phyloP scores from a whole-genome alignment of 441 rosid species.

The Theobroma grandiflorum region DNA sequence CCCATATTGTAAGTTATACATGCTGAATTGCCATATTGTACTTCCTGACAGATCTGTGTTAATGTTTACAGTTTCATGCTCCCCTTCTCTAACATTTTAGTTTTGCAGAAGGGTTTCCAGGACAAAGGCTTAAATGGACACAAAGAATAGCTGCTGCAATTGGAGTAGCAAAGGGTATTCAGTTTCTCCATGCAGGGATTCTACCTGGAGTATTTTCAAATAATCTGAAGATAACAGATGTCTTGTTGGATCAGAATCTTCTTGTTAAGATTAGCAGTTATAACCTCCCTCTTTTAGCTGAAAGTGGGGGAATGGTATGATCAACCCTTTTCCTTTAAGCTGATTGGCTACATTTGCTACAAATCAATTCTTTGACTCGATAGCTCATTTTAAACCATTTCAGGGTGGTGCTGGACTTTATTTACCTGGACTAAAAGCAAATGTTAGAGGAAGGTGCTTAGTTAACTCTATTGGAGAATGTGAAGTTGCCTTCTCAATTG shows the following conservation, averaged over 20 bases:
- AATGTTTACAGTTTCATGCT: neutral
- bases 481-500: neutral
- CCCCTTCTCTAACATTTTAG: neutral
- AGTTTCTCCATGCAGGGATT: constrained; percentile 67
- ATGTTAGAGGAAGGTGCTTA: constrained; percentile 39
- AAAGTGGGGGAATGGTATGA: constrained; percentile 38
- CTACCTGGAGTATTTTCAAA: constrained; percentile 61
- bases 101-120: constrained; percentile 34
- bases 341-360: neutral
- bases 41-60: too few species aligned
- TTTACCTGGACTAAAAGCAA: constrained; percentile 40
- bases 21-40: too few species aligned
- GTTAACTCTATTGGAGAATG: neutral
- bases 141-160: constrained; percentile 57
- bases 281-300: constrained; percentile 54
- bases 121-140: constrained; percentile 50
- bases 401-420: constrained; percentile 45
- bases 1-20: too few species aligned
- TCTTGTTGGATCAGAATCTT: constrained; percentile 53
- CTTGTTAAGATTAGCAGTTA: constrained; percentile 52
- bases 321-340: too few species aligned
- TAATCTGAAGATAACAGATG: constrained; percentile 63
- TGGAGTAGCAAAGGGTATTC: constrained; percentile 58
- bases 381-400: constrained; percentile 21
- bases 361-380: neutral